These are phyloP conservation scores for Mycena galericulata DNA, from an alignment of 768 basidiomycete genomes.

Conservation along the genomic window DNA sequence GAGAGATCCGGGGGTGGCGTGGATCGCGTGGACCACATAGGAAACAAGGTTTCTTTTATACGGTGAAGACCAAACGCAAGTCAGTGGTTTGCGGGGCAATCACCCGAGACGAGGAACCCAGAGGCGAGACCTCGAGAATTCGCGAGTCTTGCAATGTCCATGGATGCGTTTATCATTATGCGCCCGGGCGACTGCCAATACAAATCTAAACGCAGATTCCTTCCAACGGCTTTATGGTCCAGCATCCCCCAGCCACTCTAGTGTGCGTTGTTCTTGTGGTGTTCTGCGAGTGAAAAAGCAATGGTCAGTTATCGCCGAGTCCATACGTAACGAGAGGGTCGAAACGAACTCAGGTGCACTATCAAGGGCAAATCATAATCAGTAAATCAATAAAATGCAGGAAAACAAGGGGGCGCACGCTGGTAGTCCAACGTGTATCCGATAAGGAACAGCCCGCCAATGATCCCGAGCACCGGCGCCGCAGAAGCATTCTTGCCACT, in stretches of 20 bases:
- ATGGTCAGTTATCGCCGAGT: constrained; percentile 40
- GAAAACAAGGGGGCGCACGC: constrained; percentile 66
- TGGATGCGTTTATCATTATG: neutral
- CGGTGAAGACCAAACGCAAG: too few relatives aligned
- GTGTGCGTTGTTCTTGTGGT: constrained; percentile 93
- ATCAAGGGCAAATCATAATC: constrained; percentile 24
- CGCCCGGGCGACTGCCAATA: neutral
- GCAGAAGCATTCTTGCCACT: constrained; percentile 88
- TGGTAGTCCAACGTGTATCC: constrained; percentile 93
- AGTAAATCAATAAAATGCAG: neutral
- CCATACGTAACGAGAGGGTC: neutral
- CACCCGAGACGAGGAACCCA: too few relatives aligned
- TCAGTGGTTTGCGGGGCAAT: too few relatives aligned
- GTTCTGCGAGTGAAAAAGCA: constrained; percentile 64
- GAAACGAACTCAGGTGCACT: constrained; percentile 88
- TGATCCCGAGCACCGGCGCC: constrained; percentile 71
- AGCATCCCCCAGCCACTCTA: constrained; percentile 44
- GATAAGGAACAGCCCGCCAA: constrained; percentile 76
- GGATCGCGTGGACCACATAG: too few relatives aligned
- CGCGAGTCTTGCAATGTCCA: too few relatives aligned
- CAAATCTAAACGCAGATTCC: neutral
- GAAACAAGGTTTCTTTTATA: too few relatives aligned
- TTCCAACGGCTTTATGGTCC: neutral
- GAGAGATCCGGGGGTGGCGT: too few relatives aligned
- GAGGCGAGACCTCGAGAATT: too few relatives aligned